A percentile compares a stretch with the other conserved stretches of the same genome.
These are phyloP conservation scores for Sonneratia caseolaris DNA, from an alignment of 345 rosid species.

Conservation along the genomic window DNA sequence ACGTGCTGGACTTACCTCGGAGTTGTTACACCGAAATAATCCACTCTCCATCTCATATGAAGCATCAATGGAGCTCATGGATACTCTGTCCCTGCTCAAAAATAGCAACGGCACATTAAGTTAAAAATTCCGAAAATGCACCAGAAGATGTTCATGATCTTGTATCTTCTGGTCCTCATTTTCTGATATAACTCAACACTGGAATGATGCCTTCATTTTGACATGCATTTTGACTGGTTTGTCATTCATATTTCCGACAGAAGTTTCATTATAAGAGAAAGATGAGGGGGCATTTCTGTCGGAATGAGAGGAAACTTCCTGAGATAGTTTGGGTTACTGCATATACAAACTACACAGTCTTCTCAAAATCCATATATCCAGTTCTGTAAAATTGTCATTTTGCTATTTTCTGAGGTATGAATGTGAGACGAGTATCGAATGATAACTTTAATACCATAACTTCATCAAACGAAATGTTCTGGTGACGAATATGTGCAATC, in stretches of 20 bases:
- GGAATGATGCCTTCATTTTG: not conserved
- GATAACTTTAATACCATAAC: too few relatives aligned
- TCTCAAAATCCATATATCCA: too few relatives aligned
- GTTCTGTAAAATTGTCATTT: too few relatives aligned
- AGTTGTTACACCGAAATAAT: constrained; percentile 4
- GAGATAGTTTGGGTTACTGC: too few relatives aligned
- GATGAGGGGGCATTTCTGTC: not conserved
- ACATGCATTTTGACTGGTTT: not conserved
- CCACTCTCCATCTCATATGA: constrained; percentile 17
- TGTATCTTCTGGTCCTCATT: not conserved
- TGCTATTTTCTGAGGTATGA: too few relatives aligned
- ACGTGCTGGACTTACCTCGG: constrained; percentile 22
- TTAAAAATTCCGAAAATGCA: not conserved
- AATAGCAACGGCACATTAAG: not conserved
- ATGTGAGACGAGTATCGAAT: too few relatives aligned
- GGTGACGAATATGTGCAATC: not conserved
- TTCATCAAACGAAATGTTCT: too few relatives aligned
- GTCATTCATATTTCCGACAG: not conserved
- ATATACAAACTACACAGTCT: too few relatives aligned
- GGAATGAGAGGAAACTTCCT: too few relatives aligned
- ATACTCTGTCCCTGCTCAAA: constrained; percentile 23
- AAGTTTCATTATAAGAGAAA: not conserved
- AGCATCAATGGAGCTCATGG: constrained; percentile 12
- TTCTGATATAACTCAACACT: not conserved
- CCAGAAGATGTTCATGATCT: not conserved